Evolutionary conservation across 768 basidiomycete genomes (phyloP).

Genomic region (Leccinum variicolor): DNA sequence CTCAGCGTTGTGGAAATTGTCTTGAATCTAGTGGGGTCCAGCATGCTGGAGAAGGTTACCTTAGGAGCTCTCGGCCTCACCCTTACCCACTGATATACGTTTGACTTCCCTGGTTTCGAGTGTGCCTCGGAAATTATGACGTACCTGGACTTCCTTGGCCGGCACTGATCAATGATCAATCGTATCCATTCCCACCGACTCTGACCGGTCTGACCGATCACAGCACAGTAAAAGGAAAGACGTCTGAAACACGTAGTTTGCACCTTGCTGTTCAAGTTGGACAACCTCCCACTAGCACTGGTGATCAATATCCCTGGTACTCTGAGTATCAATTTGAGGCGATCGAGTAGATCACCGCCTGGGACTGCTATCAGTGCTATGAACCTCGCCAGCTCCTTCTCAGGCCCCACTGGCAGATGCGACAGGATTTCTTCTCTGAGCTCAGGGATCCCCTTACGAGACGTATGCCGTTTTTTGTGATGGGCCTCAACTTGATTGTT

Average conservation of each 20-base stretch:
- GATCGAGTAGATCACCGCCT: no score
- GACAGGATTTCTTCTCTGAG: not conserved
- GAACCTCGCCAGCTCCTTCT: not conserved
- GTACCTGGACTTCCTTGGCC: no score
- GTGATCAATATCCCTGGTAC: not conserved
- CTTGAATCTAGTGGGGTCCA: not conserved
- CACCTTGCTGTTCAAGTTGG: not conserved
- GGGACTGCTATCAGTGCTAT: not conserved
- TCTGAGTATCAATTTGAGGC: not conserved
- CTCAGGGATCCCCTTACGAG: not conserved
- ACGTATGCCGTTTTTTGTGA: no score
- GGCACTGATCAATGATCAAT: no score
- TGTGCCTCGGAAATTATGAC: no score
- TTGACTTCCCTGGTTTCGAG: not conserved
- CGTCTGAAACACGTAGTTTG: not conserved
- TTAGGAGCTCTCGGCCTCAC: not conserved
- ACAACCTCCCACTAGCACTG: not conserved
- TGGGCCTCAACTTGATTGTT: not conserved
- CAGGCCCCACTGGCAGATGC: not conserved
- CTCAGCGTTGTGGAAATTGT: not conserved
- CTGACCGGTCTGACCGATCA: no score
- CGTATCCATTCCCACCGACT: no score
- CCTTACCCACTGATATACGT: not conserved
- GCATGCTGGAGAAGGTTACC: not conserved
- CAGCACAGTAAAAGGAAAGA: not conserved